Base-by-base conservation (phyloP, 805 yeast species). In the Kuraishia ogatae region DNA sequence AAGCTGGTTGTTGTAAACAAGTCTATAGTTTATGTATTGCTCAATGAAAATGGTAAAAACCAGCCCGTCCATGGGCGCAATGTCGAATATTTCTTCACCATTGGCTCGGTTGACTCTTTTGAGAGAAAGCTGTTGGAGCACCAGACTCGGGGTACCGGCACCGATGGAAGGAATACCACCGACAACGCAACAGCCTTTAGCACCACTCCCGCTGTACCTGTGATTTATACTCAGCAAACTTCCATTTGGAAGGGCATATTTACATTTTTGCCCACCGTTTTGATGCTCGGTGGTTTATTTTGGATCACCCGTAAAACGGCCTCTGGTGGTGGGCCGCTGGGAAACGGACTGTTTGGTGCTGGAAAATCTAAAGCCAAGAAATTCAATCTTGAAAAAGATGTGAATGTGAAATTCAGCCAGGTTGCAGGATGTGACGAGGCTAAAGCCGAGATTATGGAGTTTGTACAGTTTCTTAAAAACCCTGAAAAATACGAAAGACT, bases 361-460 rank as follows among this genome's bases (percentile, higher is more conserved):
- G 91, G 93, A 28, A 87, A 88, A 67, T 81, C 89, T 19, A 85
- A 81, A 61, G 94, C 94, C 46, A 88, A 87, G 68, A 74, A 83
- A 57, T 90, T 87, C 73, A 88, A 90, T 70, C 89, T 87, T 62
- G 93, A 87, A 62, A 84, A 87, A 3, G 91, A 88, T 59, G 87
- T 91, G 57, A 87, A 87, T 64, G 83, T 89, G 52, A 84, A 82
- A 60, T 91, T 92, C 67, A 84, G 82, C 59, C 97, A 92, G 66
- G 97, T 91, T 54, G 97, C 97, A 1, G 97, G 97, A 24, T 87
- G 93, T 76, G 89, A 89, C 62, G 97, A 91, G 70, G 94, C 97
- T 20, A 91, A 91, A 66, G 93, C 86, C 66, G 97, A 91, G 72
- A 90, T 91, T 61, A 88, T 90, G 96, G 97, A 91, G 71, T 91